phyloP scores from a whole-genome alignment of 208 protist genomes.

The Angomonas deanei region DNA sequence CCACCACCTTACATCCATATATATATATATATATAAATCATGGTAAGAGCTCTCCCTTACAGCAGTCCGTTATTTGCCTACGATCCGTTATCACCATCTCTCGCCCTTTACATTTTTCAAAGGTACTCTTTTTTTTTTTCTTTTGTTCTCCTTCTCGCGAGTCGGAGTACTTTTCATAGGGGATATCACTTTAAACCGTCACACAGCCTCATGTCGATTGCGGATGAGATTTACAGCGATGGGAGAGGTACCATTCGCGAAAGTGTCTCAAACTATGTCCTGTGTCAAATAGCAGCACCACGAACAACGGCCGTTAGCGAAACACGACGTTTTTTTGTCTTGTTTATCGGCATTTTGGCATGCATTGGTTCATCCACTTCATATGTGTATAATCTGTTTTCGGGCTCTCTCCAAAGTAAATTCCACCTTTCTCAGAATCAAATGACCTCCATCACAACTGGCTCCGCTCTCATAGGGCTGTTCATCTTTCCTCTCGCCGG shows the following conservation, averaged over 20 bases:
- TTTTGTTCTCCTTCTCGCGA: background rate
- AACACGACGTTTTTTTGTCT: slow-evolving; percentile 29
- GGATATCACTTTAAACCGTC: background rate
- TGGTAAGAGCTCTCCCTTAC: too few relatives aligned
- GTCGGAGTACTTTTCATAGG: background rate
- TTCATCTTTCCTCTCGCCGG: slow-evolving; percentile 50
- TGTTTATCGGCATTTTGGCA: slow-evolving; percentile 26
- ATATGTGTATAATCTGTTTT: slow-evolving; percentile 79
- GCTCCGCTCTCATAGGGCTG: slow-evolving; percentile 33
- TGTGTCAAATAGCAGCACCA: background rate
- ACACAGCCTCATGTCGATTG: slow-evolving; percentile 6
- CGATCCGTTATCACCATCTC: too few relatives aligned
- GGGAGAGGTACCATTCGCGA: slow-evolving; percentile 19
- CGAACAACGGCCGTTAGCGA: slow-evolving; percentile 21
- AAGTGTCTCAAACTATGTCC: slow-evolving; percentile 14
- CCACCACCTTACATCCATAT: too few relatives aligned
- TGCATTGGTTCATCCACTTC: slow-evolving; percentile 52
- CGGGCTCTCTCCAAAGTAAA: slow-evolving; percentile 56
- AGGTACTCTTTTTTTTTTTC: background rate
- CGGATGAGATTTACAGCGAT: slow-evolving; percentile 23
- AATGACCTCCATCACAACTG: slow-evolving; percentile 69
- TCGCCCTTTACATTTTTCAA: background rate
- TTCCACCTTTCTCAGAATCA: slow-evolving; percentile 68
- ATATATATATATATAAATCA: background rate
- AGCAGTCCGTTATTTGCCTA: too few relatives aligned